phyloP scores from a whole-genome alignment of 352 stramenopile species.

The Phytophthora sp. region DNA sequence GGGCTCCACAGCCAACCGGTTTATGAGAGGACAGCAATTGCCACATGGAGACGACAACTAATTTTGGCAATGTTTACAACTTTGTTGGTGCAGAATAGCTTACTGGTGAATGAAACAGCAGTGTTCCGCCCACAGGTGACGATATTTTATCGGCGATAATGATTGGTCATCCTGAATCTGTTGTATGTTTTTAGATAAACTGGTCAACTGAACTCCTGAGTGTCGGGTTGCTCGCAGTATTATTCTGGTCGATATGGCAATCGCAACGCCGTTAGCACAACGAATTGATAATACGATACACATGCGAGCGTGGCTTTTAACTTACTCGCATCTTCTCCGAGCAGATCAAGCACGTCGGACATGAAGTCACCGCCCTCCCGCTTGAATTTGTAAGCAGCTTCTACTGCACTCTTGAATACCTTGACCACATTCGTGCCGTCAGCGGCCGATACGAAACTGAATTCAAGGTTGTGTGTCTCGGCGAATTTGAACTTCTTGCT shows the following conservation, averaged over 20 bases:
- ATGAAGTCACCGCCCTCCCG: conserved; percentile 93
- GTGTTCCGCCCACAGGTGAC: too few relatives aligned
- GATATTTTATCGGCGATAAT: too few relatives aligned
- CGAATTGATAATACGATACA: background rate
- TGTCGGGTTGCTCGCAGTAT: background rate
- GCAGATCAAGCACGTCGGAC: conserved; percentile 90
- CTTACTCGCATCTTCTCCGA: conserved; percentile 70
- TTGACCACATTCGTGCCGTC: conserved; percentile 97
- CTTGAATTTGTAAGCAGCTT: conserved; percentile 89
- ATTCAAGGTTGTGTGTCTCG: conserved; percentile 92
- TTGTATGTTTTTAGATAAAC: too few relatives aligned
- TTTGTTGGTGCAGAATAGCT: too few relatives aligned
- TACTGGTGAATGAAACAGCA: too few relatives aligned
- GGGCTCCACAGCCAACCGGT: background rate
- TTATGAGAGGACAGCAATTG: background rate
- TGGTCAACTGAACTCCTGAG: background rate
- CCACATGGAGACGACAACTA: background rate
- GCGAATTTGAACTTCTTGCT: conserved; percentile 97
- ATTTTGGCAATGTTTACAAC: conserved; percentile 14
- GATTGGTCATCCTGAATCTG: background rate
- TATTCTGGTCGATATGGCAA: conserved; percentile 4
- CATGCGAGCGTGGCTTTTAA: background rate
- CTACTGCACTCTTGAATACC: conserved; percentile 92
- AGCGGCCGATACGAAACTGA: conserved; percentile 94
- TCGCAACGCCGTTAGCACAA: background rate